A percentile compares a stretch with the other conserved stretches of the same genome.
phyloP scores from a whole-genome alignment of 139 green algal genomes.

The Chlamydomonas schloesseri region DNA sequence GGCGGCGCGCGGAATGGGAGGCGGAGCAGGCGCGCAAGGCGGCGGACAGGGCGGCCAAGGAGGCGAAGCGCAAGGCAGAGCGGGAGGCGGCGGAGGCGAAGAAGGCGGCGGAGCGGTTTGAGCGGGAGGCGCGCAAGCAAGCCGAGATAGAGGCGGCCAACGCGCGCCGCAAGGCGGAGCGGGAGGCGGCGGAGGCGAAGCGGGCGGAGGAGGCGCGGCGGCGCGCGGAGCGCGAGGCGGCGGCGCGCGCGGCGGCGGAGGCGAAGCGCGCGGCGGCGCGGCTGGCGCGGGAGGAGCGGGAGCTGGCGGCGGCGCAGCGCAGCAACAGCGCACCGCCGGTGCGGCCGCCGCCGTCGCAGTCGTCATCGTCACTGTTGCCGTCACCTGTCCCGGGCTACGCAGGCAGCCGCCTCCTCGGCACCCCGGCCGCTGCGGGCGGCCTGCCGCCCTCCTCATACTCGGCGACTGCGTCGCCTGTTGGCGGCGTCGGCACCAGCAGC shows the following conservation, averaged over 20 bases:
- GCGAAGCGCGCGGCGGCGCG: not conserved
- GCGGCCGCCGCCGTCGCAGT: not conserved
- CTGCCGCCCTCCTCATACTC: not conserved
- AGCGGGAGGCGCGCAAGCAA: not conserved
- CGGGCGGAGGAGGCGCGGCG: not conserved
- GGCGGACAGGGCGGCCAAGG: constrained; percentile 13
- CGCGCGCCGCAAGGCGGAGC: not conserved
- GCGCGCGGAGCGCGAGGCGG: not conserved
- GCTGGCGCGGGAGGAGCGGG: not conserved
- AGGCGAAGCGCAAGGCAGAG: not conserved
- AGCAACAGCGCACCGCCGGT: not conserved
- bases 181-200: not conserved
- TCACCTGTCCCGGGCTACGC: not conserved
- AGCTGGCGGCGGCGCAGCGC: not conserved
- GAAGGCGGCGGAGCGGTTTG: not conserved
- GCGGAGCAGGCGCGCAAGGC: not conserved
- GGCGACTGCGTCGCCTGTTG: no score
- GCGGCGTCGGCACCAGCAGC: not conserved
- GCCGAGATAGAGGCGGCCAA: not conserved
- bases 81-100: constrained; percentile 6
- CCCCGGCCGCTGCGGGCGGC: no score
- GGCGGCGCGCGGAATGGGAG: constrained; percentile 11
- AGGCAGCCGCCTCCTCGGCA: not conserved
- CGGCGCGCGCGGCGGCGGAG: not conserved
- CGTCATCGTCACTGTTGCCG: not conserved